phyloP scores from a whole-genome alignment of 2,329 filamentous ascomycete species.

The Stemphylium lycopersici region DNA sequence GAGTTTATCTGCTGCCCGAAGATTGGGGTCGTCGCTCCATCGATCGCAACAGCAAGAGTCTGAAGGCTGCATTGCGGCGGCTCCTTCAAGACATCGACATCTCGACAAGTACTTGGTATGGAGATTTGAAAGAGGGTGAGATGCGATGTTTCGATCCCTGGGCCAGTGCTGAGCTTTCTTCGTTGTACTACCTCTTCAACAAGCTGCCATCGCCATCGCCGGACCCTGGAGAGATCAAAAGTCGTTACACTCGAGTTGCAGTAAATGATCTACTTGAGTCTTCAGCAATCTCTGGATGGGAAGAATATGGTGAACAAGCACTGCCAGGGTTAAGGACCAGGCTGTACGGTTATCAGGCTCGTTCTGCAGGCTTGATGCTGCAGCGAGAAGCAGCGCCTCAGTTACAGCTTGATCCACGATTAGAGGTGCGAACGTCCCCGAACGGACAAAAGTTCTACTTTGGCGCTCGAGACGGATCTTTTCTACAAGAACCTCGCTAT shows the following conservation, averaged over 20 bases:
- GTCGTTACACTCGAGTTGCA: slow-evolving; percentile 59
- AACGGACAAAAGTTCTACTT: slow-evolving; percentile 70
- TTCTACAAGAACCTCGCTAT: slow-evolving; percentile 69
- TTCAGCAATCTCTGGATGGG: slow-evolving; percentile 38
- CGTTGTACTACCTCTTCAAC: slow-evolving; percentile 76
- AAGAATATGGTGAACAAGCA: slow-evolving; percentile 32
- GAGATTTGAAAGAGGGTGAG: slow-evolving; percentile 36
- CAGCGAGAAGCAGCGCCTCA: slow-evolving; percentile 74
- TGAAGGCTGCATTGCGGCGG: slow-evolving; percentile 55
- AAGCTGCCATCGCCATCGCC: slow-evolving; percentile 72
- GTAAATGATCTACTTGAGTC: slow-evolving; percentile 62
- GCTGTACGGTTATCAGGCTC: slow-evolving; percentile 79
- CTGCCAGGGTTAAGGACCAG: slow-evolving; percentile 66
- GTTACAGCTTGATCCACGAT: slow-evolving; percentile 73
- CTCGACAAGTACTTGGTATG: slow-evolving; percentile 63
- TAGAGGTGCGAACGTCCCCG: slow-evolving; percentile 67
- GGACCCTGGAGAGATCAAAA: slow-evolving; percentile 54
- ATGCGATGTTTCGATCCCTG: slow-evolving; percentile 48
- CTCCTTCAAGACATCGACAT: slow-evolving; percentile 64
- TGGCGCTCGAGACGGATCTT: slow-evolving; percentile 66
- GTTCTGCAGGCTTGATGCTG: slow-evolving; percentile 82
- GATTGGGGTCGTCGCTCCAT: slow-evolving; percentile 64
- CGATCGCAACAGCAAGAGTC: slow-evolving; percentile 54
- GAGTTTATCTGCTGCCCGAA: slow-evolving; percentile 70
- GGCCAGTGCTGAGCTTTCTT: slow-evolving; percentile 54